Base-by-base conservation (phyloP, 2,329 filamentous ascomycete species). In the Escovopsis sp. region DNA sequence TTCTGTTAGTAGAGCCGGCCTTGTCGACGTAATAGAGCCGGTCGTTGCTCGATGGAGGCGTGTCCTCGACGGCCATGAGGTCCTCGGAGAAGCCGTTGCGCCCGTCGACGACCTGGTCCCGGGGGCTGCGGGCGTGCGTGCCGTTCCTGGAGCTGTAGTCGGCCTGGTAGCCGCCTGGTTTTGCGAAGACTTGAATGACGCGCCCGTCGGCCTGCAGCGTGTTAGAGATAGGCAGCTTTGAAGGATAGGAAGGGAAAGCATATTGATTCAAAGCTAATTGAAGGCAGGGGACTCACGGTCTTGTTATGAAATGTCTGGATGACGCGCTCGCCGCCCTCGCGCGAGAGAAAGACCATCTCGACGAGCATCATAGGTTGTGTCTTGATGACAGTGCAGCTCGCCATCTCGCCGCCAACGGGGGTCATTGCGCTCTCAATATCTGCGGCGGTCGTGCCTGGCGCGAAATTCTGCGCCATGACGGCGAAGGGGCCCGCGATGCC, bases 391-490 rank as follows among this genome's bases (percentile, higher is more conserved):
- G 65, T 69, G 58, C 82, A 88, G 48, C 69, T 72, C 17, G 69
- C 50, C 48, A 85, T 68, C 41, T 76, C 65, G 21, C 79, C 80
- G 27, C 79, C 80, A n/a, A 82, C 61, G 1, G 75, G 74, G n/a
- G 68, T 70, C 73, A 90, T 76, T 38, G 83, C 83, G 46, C 77
- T 81, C 61, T 86, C 80, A 40, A 90, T 84, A 49, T 90, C 83
- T 21, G 79, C 80, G 2, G 78, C 79, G 6, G 83, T 86, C 1
- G 83, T 90, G 27, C 83, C 83, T 2, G 73, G 73, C 11, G 82
- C 83, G 52, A 90, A 85, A 62, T 90, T 90, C 55, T 82, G 78
- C 3, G 79, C 81, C 52, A 84, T 70, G 17, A 90, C 70, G 14
- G 72, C 69, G 46, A 72, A 83, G 1, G 80, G 80, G 0, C 80